These are phyloP conservation scores for Neofusicoccum sp. DNA, from an alignment of 2,329 filamentous ascomycete genomes.

Conservation along the genomic window DNA sequence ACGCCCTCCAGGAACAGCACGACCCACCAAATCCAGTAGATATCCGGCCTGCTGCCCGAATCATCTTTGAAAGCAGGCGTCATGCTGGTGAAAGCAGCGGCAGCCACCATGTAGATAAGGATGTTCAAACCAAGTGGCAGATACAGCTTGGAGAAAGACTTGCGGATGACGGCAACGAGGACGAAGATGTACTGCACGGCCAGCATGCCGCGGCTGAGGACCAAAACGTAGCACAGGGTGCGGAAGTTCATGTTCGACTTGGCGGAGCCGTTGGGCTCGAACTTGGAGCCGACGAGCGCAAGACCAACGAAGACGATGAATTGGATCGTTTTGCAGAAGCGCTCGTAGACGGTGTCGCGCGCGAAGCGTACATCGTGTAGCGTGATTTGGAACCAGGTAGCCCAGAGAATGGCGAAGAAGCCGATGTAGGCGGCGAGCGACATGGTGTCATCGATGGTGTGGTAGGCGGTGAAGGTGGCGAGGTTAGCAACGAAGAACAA, in stretches of 20 bases:
- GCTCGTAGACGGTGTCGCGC: constrained; percentile 38
- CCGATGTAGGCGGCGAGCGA: constrained; percentile 38
- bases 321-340: constrained; percentile 36
- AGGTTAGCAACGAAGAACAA: constrained; percentile 37
- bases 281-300: constrained; percentile 36
- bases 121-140: constrained; percentile 33
- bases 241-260: constrained; percentile 30
- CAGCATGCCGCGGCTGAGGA: constrained; percentile 34
- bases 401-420: constrained; percentile 40
- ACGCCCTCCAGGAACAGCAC: constrained; percentile 55
- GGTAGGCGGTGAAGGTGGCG: constrained; percentile 40
- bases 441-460: constrained; percentile 35
- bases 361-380: constrained; percentile 42
- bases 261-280: constrained; percentile 28
- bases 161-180: constrained; percentile 29
- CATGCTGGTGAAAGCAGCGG: constrained; percentile 34
- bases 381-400: constrained; percentile 39
- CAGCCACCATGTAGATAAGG: constrained; percentile 28
- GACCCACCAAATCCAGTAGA: constrained; percentile 38
- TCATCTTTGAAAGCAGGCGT: constrained; percentile 32
- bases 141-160: constrained; percentile 32
- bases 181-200: constrained; percentile 35
- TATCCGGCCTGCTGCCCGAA: constrained; percentile 19
- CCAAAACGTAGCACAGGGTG: constrained; percentile 35
- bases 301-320: constrained; percentile 39